Percentiles rank a stretch among this genome's conserved stretches.
phyloP scores from a whole-genome alignment of 805 yeast species.

The Nakazawaea populi region DNA sequence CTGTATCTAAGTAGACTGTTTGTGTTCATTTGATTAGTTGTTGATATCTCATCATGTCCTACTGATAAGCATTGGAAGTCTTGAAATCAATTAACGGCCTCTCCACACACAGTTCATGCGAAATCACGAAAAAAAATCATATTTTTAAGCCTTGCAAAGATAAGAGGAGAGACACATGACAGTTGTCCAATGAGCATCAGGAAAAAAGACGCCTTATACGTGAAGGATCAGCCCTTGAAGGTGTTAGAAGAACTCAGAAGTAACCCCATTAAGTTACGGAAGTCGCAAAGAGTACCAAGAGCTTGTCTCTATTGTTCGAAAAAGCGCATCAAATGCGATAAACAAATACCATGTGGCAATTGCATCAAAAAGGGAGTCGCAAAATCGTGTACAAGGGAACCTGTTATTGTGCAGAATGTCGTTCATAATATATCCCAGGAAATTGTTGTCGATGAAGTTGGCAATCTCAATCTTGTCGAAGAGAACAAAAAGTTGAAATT shows the following conservation, averaged over 20 bases:
- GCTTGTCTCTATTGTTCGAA: conserved; percentile 42
- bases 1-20: no score
- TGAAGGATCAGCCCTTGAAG: background rate
- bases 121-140: no score
- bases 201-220: background rate
- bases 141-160: no score
- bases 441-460: background rate
- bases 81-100: no score
- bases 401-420: conserved; percentile 18
- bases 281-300: conserved; percentile 28
- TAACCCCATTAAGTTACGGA: conserved; percentile 14
- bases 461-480: background rate
- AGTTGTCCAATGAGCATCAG: background rate
- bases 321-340: conserved; percentile 44
- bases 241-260: background rate
- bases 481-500: background rate
- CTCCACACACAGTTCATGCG: no score
- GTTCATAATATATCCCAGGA: background rate
- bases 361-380: conserved; percentile 29
- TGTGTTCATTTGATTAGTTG: no score
- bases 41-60: no score
- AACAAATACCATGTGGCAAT: conserved; percentile 38
- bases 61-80: no score
- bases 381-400: conserved; percentile 26
- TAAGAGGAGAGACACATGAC: no score